A percentile compares a stretch with the other conserved stretches of the same genome.
phyloP scores from a whole-genome alignment of 768 basidiomycete species.

The Suillus subluteus region DNA sequence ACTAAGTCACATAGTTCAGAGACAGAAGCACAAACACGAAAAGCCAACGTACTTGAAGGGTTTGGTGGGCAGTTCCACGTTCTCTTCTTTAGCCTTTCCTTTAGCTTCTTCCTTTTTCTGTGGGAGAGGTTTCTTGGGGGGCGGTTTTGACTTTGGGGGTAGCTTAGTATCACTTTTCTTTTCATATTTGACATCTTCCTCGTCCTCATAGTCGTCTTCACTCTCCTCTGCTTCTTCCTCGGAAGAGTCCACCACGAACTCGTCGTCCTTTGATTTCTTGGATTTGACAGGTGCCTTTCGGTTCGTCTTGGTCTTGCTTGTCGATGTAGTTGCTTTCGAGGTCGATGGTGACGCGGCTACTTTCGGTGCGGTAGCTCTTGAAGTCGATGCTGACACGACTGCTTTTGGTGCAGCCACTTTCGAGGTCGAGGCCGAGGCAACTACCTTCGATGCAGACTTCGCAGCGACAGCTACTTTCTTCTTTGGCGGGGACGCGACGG shows the following conservation, averaged over 20 bases:
- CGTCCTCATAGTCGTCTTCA: slow-evolving; percentile 21
- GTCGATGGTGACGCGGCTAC: neutral
- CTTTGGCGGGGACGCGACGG: slow-evolving; percentile 35
- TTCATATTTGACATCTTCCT: slow-evolving; percentile 8
- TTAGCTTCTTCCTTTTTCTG: slow-evolving; percentile 27
- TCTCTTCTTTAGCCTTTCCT: slow-evolving; percentile 16
- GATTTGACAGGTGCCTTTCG: slow-evolving; percentile 5
- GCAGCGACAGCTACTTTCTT: slow-evolving; percentile 40
- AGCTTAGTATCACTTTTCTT: slow-evolving; percentile 18
- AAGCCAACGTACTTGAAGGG: slow-evolving; percentile 29
- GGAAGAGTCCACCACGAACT: slow-evolving; percentile 34
- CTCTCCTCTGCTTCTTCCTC: slow-evolving; percentile 32
- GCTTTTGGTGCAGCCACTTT: neutral
- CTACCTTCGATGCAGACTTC: slow-evolving; percentile 10
- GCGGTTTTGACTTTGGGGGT: slow-evolving; percentile 16
- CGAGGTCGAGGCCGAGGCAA: neutral
- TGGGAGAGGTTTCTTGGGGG: slow-evolving; percentile 23
- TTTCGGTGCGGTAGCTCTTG: neutral
- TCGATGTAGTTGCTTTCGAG: neutral
- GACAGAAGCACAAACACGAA: neutral
- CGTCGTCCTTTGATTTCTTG: slow-evolving; percentile 31
- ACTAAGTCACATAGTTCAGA: slow-evolving; percentile 29
- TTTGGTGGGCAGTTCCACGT: slow-evolving; percentile 11
- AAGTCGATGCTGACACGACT: neutral
- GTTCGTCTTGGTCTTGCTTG: neutral